Evolutionary conservation across 2,329 filamentous ascomycete genomes (phyloP).

Genomic region (Knufia petricola): DNA sequence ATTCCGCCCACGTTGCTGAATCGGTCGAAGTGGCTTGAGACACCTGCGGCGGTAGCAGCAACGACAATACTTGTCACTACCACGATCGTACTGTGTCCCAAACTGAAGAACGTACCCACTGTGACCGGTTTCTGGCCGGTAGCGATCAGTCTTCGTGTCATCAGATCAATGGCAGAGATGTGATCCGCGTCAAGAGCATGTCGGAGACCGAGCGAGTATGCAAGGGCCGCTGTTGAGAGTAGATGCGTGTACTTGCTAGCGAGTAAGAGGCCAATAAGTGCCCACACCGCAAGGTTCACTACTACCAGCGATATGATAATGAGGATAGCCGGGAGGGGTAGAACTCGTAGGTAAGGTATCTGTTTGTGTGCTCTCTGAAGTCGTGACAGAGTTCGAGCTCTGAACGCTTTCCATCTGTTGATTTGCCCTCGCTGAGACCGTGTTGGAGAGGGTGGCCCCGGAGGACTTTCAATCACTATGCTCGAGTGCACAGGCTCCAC

Average conservation of each 20-base stretch:
- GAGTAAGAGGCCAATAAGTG: conserved; percentile 45
- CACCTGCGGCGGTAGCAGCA: conserved; percentile 76
- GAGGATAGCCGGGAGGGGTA: conserved; percentile 48
- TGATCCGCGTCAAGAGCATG: conserved; percentile 99
- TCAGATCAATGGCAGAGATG: conserved; percentile 83
- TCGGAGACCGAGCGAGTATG: conserved; percentile 79
- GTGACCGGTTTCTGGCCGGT: conserved; percentile 78
- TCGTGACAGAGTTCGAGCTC: neutral
- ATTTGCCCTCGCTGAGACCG: neutral
- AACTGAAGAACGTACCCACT: conserved; percentile 87
- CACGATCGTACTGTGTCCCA: conserved; percentile 90
- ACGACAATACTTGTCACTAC: conserved; percentile 84
- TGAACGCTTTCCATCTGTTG: neutral
- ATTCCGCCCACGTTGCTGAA: conserved; percentile 78
- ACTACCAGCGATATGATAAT: conserved; percentile 46
- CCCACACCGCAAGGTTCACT: conserved; percentile 50
- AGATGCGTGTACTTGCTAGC: conserved; percentile 33
- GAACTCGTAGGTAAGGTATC: conserved; percentile 45
- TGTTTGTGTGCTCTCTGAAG: conserved; percentile 32
- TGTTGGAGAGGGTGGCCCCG: neutral
- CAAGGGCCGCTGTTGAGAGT: conserved; percentile 69
- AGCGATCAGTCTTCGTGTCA: conserved; percentile 81
- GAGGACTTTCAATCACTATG: neutral
- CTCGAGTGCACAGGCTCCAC: neutral
- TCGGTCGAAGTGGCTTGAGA: conserved; percentile 68